A percentile compares a stretch with the other conserved stretches of the same genome.
phyloP scores from a whole-genome alignment of 805 yeast genomes.

The Lachancea dasiensis region DNA sequence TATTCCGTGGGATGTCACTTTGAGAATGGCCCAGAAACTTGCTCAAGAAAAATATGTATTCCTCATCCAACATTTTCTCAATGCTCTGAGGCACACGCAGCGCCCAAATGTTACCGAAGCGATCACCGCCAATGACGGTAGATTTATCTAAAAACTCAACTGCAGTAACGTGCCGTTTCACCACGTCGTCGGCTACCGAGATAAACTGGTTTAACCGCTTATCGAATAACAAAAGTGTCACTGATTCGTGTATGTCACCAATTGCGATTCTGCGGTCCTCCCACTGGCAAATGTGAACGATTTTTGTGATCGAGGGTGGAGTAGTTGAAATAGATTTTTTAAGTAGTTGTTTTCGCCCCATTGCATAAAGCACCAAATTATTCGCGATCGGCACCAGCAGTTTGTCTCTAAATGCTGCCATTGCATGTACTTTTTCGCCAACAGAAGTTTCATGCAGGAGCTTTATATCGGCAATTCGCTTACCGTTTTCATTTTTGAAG shows the following conservation, averaged over 20 bases:
- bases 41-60: slow-evolving; percentile 35
- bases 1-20: slow-evolving; percentile 12
- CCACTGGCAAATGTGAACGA: slow-evolving; percentile 45
- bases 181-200: slow-evolving; percentile 63
- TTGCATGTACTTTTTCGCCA: slow-evolving; percentile 41
- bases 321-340: slow-evolving; percentile 49
- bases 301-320: slow-evolving; percentile 40
- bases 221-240: slow-evolving; percentile 51
- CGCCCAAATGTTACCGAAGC: slow-evolving; percentile 73
- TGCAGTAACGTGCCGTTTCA: slow-evolving; percentile 61
- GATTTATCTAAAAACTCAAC: slow-evolving; percentile 60
- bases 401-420: slow-evolving; percentile 52
- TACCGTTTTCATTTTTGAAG: slow-evolving; percentile 26
- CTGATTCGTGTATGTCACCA: slow-evolving; percentile 68
- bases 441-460: slow-evolving; percentile 57
- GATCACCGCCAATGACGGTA: slow-evolving; percentile 80
- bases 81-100: slow-evolving; percentile 52
- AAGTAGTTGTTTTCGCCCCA: slow-evolving; percentile 76
- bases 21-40: slow-evolving; percentile 17
- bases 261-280: slow-evolving; percentile 56
- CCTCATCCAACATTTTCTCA: slow-evolving; percentile 43
- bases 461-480: slow-evolving; percentile 31
- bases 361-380: slow-evolving; percentile 52
- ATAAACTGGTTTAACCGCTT: slow-evolving; percentile 43
- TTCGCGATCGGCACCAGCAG: slow-evolving; percentile 54